Percentiles rank a stretch among this genome's conserved stretches.
Conservation (phyloP, 352 stramenopile genomes). For the Phytopythium montanum region DNA sequence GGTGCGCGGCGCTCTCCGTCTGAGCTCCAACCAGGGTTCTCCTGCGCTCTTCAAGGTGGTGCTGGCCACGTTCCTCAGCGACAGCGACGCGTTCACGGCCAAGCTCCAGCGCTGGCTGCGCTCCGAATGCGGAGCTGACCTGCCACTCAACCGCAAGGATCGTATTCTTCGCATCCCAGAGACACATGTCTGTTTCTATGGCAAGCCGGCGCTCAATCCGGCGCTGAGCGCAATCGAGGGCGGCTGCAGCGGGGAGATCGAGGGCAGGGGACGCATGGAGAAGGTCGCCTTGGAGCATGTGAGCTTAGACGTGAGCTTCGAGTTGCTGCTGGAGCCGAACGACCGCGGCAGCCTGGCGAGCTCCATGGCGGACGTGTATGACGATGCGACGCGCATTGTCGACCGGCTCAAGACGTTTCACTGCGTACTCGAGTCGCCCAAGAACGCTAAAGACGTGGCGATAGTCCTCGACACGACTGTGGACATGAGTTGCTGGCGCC, state of each 20-base stretch:
- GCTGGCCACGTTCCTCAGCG: conserved; percentile 12
- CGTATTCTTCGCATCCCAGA: conserved; percentile 32
- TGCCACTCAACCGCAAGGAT: conserved; percentile 40
- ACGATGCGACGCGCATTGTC: conserved; percentile 27
- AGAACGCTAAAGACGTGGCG: background rate
- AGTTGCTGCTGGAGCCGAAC: conserved; percentile 35
- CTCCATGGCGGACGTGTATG: conserved; percentile 23
- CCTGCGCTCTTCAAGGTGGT: conserved; percentile 32
- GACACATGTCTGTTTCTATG: conserved; percentile 24
- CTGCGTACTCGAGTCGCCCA: conserved; percentile 6
- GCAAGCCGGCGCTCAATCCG: conserved; percentile 14
- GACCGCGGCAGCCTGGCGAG: conserved; percentile 32
- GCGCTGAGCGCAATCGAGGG: conserved; percentile 14
- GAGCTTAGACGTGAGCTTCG: conserved; percentile 33
- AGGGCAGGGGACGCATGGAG: conserved; percentile 1
- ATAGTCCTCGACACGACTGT: background rate
- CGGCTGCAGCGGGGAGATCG: conserved; percentile 10
- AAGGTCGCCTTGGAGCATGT: conserved; percentile 16
- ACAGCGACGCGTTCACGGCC: conserved; percentile 9
- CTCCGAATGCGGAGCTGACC: conserved; percentile 21
- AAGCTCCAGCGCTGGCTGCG: conserved; percentile 43
- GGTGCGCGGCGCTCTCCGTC: conserved; percentile 30
- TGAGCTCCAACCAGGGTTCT: conserved; percentile 21
- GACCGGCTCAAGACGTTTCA: conserved; percentile 18
- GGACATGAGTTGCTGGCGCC: background rate